Conservation (phyloP, 2,329 filamentous ascomycete species). For the Epichloe aotearoae region DNA sequence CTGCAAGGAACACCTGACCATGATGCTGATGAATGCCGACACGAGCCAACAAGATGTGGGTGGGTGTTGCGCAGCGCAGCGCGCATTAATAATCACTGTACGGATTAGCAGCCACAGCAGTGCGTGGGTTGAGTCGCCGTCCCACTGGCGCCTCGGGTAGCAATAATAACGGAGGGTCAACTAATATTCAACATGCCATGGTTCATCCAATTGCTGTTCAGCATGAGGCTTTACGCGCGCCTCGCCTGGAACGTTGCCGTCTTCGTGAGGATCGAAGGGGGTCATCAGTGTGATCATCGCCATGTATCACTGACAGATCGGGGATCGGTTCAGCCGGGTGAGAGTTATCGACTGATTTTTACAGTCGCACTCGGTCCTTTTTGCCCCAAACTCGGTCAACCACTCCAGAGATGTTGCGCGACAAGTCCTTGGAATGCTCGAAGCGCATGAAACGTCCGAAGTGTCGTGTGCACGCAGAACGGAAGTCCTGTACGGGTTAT, state of each 20-base stretch:
- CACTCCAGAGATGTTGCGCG: too few species aligned
- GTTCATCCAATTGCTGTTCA: not conserved
- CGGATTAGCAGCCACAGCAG: not conserved
- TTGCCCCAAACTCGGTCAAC: not conserved
- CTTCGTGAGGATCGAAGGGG: not conserved
- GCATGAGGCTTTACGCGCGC: not conserved
- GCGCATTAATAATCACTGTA: not conserved
- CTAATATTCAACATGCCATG: not conserved
- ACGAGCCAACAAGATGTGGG: conserved; percentile 3
- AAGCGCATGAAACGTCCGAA: not conserved
- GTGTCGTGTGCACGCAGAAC: not conserved
- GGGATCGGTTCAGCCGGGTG: not conserved
- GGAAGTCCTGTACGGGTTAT: not conserved
- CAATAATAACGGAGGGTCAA: not conserved
- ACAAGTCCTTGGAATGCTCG: not conserved
- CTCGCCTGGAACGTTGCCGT: not conserved
- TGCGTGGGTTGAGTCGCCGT: not conserved
- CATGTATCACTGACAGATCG: too few species aligned
- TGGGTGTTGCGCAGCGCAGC: not conserved
- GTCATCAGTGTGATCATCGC: too few species aligned
- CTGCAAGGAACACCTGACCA: not conserved
- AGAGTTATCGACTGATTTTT: not conserved
- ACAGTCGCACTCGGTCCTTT: not conserved
- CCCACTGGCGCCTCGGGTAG: not conserved
- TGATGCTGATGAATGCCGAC: conserved; percentile 5